Base-by-base conservation (phyloP, 2,329 filamentous ascomycete species). In the Coniochaeta sp. region DNA sequence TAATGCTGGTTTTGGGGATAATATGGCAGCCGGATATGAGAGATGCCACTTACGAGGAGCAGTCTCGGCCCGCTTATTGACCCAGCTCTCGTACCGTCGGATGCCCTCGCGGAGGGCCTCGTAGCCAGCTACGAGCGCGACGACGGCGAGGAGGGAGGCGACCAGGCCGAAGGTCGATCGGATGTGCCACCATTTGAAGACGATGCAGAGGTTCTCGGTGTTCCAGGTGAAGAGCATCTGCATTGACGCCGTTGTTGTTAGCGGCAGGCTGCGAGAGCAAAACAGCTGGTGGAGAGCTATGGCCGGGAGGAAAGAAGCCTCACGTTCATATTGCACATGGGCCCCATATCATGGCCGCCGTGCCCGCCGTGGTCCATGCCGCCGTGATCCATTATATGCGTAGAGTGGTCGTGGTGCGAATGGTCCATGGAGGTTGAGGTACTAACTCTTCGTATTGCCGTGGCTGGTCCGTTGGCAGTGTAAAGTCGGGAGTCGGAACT, bases 181-280 rank as follows among this genome's bases (percentile, higher is more conserved):
- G 68, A 99, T 73, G 71, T 89, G 91, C 94, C 94, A 99, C 71
- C 85, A 83, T 61, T 79, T 80, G 77, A 97, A 99, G 69, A 99
- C 82, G 70, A 99, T 95, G 79, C 94, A 99, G 58, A 99, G 89
- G 72, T 97, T 87, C 52, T 78, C 82, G 3, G 91, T 92, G 68
- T 91, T 83, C 92, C 92, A 99, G 55, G 91, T 97, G 76, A 99
- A 99, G 59, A 97, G 83, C 92, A 96, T 97, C 91, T 96, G 60
- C 18, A 31, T 48, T 31, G 20, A 16, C 9, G 9, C 20, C n/a
- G n/a, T n/a, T 26, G 20, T 2, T 42, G 38, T 42, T 26, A 42
- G 38, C n/a, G n/a, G n/a, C 45, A 47, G 48, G 22, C 28, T 22
- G 13, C 26, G 18, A 22, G 24, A 14, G 35, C 18, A 10, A 20